Evolutionary conservation across 164 flowering plant species (phyloP).

Genomic region (Aristolochia californica): DNA sequence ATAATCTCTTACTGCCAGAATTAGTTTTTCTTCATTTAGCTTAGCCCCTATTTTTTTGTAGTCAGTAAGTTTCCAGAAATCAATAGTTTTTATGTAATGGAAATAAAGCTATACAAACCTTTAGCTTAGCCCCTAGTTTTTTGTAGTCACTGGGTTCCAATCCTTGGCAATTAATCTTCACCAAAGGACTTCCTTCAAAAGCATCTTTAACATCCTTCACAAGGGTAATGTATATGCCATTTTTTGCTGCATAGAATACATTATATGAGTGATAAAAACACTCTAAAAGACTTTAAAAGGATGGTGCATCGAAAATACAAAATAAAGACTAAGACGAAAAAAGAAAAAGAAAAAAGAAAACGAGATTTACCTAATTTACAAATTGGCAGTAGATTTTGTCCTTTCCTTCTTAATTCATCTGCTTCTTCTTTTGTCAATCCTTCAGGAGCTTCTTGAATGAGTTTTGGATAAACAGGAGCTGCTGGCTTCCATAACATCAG

Average conservation of each 20-base stretch:
- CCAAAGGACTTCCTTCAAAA: constrained; percentile 81
- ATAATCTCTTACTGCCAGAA: too few relatives aligned
- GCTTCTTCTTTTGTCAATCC: constrained; percentile 85
- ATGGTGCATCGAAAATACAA: neutral
- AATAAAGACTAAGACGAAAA: neutral
- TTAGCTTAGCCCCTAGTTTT: constrained; percentile 87
- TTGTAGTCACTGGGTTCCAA: constrained; percentile 88
- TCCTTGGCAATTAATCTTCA: constrained; percentile 76
- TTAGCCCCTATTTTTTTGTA: too few relatives aligned
- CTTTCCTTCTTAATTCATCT: constrained; percentile 55
- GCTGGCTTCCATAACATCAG: constrained; percentile 99
- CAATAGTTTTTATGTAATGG: neutral
- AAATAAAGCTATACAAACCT: constrained; percentile 34
- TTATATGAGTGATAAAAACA: neutral
- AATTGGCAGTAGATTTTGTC: constrained; percentile 63
- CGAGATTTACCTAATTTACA: constrained; percentile 63
- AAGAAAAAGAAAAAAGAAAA: neutral
- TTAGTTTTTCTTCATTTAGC: too few relatives aligned
- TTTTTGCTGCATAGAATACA: constrained; percentile 53
- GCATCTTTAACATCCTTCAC: constrained; percentile 84
- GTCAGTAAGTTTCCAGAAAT: too few relatives aligned
- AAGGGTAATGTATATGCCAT: constrained; percentile 62
- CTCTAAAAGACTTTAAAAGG: neutral
- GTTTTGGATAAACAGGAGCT: constrained; percentile 94
- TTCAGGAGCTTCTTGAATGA: constrained; percentile 91